A percentile compares a stretch with the other conserved stretches of the same genome.
Evolutionary conservation across 371 early-diverging fungal genomes (phyloP).

Genomic region (Mucor piriformis): DNA sequence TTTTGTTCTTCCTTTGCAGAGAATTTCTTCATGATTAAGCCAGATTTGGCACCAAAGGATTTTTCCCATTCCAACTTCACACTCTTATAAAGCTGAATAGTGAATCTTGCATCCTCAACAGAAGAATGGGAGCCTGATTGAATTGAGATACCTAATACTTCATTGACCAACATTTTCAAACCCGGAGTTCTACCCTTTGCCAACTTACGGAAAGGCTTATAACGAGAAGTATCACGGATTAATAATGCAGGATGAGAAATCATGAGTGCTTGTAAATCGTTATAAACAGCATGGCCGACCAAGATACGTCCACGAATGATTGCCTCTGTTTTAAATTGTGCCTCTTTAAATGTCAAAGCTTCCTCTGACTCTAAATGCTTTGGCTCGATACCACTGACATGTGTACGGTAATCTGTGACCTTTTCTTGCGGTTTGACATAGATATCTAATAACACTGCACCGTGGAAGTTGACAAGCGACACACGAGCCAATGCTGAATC

Average conservation of each 20-base stretch:
- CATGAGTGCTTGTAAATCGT: constrained; percentile 83
- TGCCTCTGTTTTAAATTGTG: constrained; percentile 76
- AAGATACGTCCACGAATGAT: constrained; percentile 83
- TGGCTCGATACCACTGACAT: constrained; percentile 91
- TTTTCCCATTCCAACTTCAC: constrained; percentile 86
- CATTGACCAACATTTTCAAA: constrained; percentile 76
- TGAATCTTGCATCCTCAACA: constrained; percentile 90
- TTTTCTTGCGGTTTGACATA: constrained; percentile 81
- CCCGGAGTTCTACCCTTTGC: constrained; percentile 73
- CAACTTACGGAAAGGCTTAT: constrained; percentile 71
- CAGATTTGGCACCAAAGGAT: constrained; percentile 35
- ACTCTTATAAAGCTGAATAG: constrained; percentile 87
- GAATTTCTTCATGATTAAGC: constrained; percentile 25
- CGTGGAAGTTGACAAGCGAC: constrained; percentile 91
- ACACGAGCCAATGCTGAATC: constrained; percentile 90
- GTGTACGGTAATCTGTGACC: constrained; percentile 93
- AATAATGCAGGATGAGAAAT: constrained; percentile 78
- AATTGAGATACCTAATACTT: constrained; percentile 76
- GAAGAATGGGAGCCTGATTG: constrained; percentile 91
- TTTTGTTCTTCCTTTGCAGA: constrained; percentile 19
- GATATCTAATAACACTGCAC: constrained; percentile 83
- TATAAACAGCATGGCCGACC: constrained; percentile 89
- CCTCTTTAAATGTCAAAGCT: constrained; percentile 72
- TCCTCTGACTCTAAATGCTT: constrained; percentile 65
- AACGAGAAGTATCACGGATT: constrained; percentile 86